phyloP scores from a whole-genome alignment of 2,329 filamentous ascomycete species.

The Penicillium sp. region DNA sequence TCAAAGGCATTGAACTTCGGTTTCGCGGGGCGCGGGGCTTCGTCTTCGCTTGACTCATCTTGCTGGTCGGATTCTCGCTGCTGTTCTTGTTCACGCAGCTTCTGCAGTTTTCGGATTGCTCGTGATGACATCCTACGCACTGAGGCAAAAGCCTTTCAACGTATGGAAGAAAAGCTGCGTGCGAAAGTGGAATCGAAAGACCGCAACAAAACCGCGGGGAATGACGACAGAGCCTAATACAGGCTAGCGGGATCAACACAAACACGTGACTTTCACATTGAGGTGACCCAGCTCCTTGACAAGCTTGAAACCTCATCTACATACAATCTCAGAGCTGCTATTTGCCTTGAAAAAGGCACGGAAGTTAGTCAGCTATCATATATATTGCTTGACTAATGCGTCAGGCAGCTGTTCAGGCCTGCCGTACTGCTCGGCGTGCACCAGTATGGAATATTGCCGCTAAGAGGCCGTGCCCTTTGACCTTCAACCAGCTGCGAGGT shows the following conservation, averaged over 20 bases:
- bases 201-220: conserved; percentile 25
- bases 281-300: conserved; percentile 6
- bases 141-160: neutral
- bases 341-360: conserved; percentile 7
- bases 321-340: conserved; percentile 3
- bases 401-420: conserved; percentile 46
- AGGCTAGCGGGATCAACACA: conserved; percentile 21
- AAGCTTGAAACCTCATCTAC: conserved; percentile 11
- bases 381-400: conserved; percentile 41
- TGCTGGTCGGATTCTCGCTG: conserved; percentile 43
- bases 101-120: conserved; percentile 63
- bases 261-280: conserved; percentile 24
- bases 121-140: conserved; percentile 58
- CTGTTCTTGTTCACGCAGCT: conserved; percentile 58
- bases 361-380: neutral
- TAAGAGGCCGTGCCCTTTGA: conserved; percentile 35
- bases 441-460: conserved; percentile 44
- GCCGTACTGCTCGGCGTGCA: conserved; percentile 48
- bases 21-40: conserved; percentile 34
- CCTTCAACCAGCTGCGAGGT: conserved; percentile 39
- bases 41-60: conserved; percentile 42
- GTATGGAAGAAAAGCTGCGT: neutral
- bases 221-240: conserved; percentile 33
- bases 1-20: conserved; percentile 55
- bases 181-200: neutral